These are phyloP conservation scores for Diaporthe vexans DNA, from an alignment of 2,329 filamentous ascomycete species.

Conservation along the genomic window DNA sequence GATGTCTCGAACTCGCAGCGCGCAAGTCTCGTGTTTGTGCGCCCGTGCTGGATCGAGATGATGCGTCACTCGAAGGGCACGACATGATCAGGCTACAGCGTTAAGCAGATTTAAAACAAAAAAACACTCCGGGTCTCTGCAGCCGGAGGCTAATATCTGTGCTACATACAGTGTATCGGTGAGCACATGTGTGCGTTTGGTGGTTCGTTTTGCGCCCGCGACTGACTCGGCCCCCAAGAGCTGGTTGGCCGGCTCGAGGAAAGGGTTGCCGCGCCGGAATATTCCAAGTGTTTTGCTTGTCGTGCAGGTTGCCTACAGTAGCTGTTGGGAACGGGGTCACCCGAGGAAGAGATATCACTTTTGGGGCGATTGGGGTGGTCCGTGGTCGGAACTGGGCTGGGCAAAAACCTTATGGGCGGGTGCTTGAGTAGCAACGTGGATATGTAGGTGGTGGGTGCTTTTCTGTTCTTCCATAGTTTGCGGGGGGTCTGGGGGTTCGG, in stretches of 20 bases:
- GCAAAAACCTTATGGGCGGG: neutral
- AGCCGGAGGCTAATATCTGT: slow-evolving; percentile 1
- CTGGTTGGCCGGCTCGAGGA: neutral
- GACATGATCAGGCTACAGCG: neutral
- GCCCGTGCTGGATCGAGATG: slow-evolving; percentile 10
- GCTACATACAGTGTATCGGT: neutral
- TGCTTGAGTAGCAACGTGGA: slow-evolving; percentile 8
- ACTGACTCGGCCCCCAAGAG: slow-evolving; percentile 18
- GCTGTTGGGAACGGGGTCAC: neutral
- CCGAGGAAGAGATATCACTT: neutral
- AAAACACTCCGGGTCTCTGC: slow-evolving; percentile 14
- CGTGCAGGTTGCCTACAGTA: neutral
- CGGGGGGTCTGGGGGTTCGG: neutral
- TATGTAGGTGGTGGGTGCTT: neutral
- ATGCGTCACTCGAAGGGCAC: slow-evolving; percentile 2
- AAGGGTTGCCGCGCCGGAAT: neutral
- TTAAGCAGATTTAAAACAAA: neutral
- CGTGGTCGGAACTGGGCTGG: slow-evolving; percentile 6
- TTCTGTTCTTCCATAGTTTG: neutral
- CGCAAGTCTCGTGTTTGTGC: neutral
- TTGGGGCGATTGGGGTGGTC: neutral
- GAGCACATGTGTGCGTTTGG: too few relatives aligned
- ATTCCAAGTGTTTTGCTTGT: neutral
- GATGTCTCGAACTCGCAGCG: neutral
- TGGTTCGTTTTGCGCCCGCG: neutral